These are phyloP conservation scores for Globisporangium nunn DNA, from an alignment of 352 stramenopile species.

Conservation along the genomic window DNA sequence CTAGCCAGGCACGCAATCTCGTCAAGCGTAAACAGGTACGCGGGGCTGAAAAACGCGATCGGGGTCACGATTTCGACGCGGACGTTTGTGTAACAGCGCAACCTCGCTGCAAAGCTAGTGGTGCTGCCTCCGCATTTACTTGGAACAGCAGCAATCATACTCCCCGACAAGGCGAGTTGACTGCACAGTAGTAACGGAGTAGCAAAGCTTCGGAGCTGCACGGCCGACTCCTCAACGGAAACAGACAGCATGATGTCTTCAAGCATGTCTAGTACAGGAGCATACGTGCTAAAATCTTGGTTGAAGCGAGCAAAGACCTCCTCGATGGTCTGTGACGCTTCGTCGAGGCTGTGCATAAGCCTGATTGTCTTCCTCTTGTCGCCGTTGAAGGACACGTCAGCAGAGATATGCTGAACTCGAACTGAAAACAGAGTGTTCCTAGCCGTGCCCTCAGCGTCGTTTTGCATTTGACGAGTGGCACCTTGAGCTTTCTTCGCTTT, in stretches of 20 bases:
- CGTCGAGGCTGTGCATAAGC: conserved; percentile 36
- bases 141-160: conserved; percentile 26
- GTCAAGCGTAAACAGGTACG: conserved; percentile 44
- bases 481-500: conserved; percentile 36
- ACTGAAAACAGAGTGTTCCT: conserved; percentile 23
- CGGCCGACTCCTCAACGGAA: conserved; percentile 18
- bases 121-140: background rate
- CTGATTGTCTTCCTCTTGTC: conserved; percentile 19
- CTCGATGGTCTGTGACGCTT: conserved; percentile 29
- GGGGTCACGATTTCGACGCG: conserved; percentile 22
- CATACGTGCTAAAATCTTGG: conserved; percentile 16
- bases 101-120: conserved; percentile 16
- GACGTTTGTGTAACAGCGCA: conserved; percentile 40
- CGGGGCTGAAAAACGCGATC: conserved; percentile 44
- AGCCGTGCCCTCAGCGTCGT: conserved; percentile 3
- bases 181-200: conserved; percentile 39
- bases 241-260: conserved; percentile 24
- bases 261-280: conserved; percentile 24
- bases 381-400: conserved; percentile 34
- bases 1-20: conserved; percentile 32
- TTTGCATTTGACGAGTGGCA: conserved; percentile 6
- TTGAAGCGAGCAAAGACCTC: conserved; percentile 15
- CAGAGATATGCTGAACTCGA: conserved; percentile 20
- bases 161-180: conserved; percentile 22
- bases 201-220: conserved; percentile 42